Evolutionary conservation across 108 stramenopile species (phyloP).

Genomic region (Phaeodactylum tricornutum): DNA sequence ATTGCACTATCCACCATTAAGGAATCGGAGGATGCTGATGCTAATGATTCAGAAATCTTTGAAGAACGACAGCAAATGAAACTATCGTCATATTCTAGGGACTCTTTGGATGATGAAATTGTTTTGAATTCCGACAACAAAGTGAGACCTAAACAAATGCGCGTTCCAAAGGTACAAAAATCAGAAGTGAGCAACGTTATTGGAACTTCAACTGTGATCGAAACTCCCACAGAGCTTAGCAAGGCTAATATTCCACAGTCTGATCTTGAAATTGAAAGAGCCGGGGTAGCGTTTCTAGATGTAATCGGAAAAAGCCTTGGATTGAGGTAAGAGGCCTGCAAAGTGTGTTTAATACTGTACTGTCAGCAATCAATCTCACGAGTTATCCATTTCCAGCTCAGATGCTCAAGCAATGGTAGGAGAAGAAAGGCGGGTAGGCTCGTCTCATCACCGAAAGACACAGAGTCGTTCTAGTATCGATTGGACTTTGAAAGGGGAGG

Average conservation of each 20-base stretch:
- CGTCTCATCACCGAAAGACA: conserved; percentile 75
- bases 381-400: conserved; percentile 2
- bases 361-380: background rate
- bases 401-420: conserved; percentile 20
- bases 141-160: conserved; percentile 50
- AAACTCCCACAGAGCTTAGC: background rate
- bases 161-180: conserved; percentile 42
- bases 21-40: conserved; percentile 48
- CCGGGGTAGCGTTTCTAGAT: conserved; percentile 74
- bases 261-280: conserved; percentile 70
- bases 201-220: background rate
- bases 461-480: conserved; percentile 73
- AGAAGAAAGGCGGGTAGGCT: conserved; percentile 59
- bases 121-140: conserved; percentile 24
- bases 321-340: conserved; percentile 31
- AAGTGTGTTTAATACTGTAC: no score
- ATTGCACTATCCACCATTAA: conserved; percentile 64
- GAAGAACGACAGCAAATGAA: no score
- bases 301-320: conserved; percentile 56
- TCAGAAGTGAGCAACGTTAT: background rate
- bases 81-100: background rate
- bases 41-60: conserved; percentile 3
- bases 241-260: conserved; percentile 24
- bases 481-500: conserved; percentile 43
- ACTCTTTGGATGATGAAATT: conserved; percentile 46